Evolutionary conservation across 257 asterid species (phyloP), one percentile per base, ranked within the genome.

Genomic region (Solanum medicagineum): DNA sequence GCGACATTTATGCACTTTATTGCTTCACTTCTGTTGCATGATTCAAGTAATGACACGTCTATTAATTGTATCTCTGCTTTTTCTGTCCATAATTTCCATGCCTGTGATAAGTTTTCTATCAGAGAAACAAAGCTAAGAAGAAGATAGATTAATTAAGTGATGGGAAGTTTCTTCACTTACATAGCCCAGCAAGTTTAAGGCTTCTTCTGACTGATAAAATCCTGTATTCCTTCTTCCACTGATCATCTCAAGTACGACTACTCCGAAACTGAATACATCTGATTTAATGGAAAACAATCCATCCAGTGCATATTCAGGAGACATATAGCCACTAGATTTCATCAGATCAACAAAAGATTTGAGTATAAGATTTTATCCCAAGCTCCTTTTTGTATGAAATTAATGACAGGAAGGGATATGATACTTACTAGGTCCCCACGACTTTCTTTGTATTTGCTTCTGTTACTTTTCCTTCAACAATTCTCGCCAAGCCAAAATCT

Each of bases 261-360:
- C 86, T 14, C 90, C 88, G 5, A 87, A 87, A 63, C 88, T 85
- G 32, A 82, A 87, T 32, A 87, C 90, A n/a, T 87, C 90, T 6
- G 90, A 75, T 66, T 87, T 87, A 7, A 81, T 79, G 29, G 90
- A 87, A 80, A 85, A 85, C 3, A 82, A 10, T 6, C 86, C 88
- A 47, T 85, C 83, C 1, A 66, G 4, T 29, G 88, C 90, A 85
- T 82, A 87, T 57, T 87, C 85, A 10, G 90, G 88, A 57, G 88
- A 63, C 85, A 87, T 84, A 73, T 81, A 87, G 8, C 89, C 81
- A 24, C 89, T 87, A 47, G 24, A 83, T 60, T 69, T 12, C 60
- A 51, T 2, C 42, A 47, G 47, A 16, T 26, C 3, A 22, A 49
- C 5, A 47, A 24, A 79, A 17, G 4, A 4, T 53, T 29, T 79